Evolutionary conservation across 805 yeast species (phyloP), one percentile per base, ranked within the genome.

Genomic region (Komagataella pseudopastoris): DNA sequence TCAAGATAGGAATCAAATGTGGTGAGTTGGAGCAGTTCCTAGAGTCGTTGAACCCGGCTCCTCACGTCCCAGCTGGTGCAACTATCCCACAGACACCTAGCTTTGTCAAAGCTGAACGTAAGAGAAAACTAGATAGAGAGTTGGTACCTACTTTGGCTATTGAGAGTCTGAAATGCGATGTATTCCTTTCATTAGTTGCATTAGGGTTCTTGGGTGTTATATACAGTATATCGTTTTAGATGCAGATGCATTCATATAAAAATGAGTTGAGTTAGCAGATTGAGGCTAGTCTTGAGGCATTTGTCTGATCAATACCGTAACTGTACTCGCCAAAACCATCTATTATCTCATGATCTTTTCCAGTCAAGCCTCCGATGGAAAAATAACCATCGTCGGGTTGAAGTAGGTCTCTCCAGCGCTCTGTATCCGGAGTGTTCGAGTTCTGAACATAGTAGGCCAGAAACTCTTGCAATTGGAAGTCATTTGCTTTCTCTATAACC

Each of bases 1-100:
- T 90, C 61, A 77, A 81, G 54, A 78, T 93, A 57, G 95, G 95
- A 59, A 79, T 88, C 56, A 78, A 80, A 56, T 85, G 96, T 65
- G 96, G 93, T 51, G 85, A 86, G 66, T 80, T 93, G 56, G 96
- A 88, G 61, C 96, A 87, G 70, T 85, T 80, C 66, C 82, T 91
- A 60, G 96, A 91, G 63, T 71, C 73, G 50, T 73, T 85, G 76
- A 80, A 81, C 63, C 93, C 90, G 56, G 61, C 65, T 39, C 65
- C 65, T 12, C 72, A 83, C 52, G 61, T 82, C 50, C 90, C 90
- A 46, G 51, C 55, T 10, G 83, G 83, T 18, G 77, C 74, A 45
- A 66, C 63, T 43, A 64, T 68, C 56, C 71, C 74, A 54, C 64
- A 66, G 49, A 80, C 81, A 16, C 73, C 72, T 16, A 69, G 71